phyloP scores from a whole-genome alignment of 2,329 filamentous ascomycete genomes.

The Penicillium crustosum region DNA sequence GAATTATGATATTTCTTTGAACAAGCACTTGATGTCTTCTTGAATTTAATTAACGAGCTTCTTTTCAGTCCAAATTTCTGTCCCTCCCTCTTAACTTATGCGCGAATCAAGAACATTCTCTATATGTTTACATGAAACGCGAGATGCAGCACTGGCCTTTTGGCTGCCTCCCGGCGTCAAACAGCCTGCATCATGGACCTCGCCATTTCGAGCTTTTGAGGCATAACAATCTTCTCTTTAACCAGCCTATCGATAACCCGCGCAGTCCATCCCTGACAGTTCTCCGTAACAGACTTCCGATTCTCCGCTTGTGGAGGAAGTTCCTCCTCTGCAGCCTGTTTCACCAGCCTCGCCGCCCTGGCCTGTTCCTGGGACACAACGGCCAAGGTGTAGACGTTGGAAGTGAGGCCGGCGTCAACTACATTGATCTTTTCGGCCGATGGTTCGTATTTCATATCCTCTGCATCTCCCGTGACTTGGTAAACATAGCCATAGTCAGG shows the following conservation, averaged over 20 bases:
- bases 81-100: neutral
- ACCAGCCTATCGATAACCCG: constrained; percentile 26
- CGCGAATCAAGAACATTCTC: neutral
- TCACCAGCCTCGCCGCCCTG: constrained; percentile 15
- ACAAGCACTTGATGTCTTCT: constrained; percentile 22
- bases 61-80: neutral
- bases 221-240: constrained; percentile 21
- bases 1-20: constrained; percentile 20
- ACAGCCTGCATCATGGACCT: constrained; percentile 23
- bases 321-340: constrained; percentile 21
- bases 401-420: constrained; percentile 6
- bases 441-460: constrained; percentile 27
- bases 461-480: constrained; percentile 29
- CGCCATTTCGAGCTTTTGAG: constrained; percentile 21
- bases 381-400: constrained; percentile 21
- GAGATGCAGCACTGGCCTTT: neutral
- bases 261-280: constrained; percentile 28
- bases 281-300: constrained; percentile 23
- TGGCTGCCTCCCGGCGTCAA: neutral
- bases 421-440: constrained; percentile 14
- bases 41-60: constrained; percentile 16
- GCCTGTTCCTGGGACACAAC: constrained; percentile 16
- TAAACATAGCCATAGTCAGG: constrained; percentile 21
- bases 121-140: neutral
- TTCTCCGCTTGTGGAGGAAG: constrained; percentile 19